phyloP scores from a whole-genome alignment of 2,329 filamentous ascomycete genomes.

The Zasmidium cellare region DNA sequence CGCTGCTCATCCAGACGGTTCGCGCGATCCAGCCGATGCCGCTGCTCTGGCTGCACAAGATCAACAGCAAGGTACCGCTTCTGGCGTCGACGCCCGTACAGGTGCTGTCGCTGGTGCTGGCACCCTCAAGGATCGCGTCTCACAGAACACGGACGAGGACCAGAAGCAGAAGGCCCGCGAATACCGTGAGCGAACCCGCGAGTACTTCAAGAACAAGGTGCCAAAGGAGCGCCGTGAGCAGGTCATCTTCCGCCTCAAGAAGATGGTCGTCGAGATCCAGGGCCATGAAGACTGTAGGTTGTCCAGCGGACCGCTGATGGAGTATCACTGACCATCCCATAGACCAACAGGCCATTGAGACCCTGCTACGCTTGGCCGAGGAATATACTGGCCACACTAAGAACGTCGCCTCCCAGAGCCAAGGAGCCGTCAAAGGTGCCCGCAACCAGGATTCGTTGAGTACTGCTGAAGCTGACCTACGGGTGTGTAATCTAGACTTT shows the following conservation, averaged over 20 bases:
- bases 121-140: constrained; percentile 54
- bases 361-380: constrained; percentile 80
- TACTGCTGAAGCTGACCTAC: constrained; percentile 75
- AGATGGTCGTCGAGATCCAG: constrained; percentile 96
- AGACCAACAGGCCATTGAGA: constrained; percentile 86
- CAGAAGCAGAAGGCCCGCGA: constrained; percentile 46
- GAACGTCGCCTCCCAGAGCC: constrained; percentile 62
- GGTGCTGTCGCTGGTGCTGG: constrained; percentile 50
- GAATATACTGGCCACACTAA: constrained; percentile 77
- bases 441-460: constrained; percentile 64
- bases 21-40: constrained; percentile 55
- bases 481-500: constrained; percentile 55
- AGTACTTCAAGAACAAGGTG: constrained; percentile 84
- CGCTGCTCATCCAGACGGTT: constrained; percentile 57
- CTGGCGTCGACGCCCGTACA: constrained; percentile 55
- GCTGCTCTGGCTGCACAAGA: constrained; percentile 56
- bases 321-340: constrained; percentile 28
- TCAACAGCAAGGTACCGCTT: constrained; percentile 47
- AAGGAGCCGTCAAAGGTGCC: constrained; percentile 71
- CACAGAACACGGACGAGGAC: constrained; percentile 67
- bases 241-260: constrained; percentile 89
- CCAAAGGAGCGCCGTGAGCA: constrained; percentile 91
- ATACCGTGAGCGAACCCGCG: constrained; percentile 56
- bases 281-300: constrained; percentile 80
- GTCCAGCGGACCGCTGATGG: neutral